phyloP scores from a whole-genome alignment of 2,329 filamentous ascomycete genomes.

The Colletotrichum somersetense region DNA sequence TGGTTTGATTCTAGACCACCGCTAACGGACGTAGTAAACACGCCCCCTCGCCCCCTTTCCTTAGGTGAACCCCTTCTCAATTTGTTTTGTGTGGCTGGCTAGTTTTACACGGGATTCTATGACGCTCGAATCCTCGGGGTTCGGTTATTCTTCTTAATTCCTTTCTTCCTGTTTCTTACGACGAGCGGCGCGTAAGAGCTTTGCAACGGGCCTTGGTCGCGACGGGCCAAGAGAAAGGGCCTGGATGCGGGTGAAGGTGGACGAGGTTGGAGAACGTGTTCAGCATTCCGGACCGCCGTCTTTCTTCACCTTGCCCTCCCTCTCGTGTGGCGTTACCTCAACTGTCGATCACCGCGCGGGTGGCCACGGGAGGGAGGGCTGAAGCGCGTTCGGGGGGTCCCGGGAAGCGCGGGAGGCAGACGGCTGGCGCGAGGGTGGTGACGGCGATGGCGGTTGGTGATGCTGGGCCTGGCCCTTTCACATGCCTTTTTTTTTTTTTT shows the following conservation, averaged over 20 bases:
- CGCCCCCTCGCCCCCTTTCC: not conserved
- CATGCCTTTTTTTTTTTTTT: not conserved
- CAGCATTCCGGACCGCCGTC: not conserved
- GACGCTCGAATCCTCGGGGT: not conserved
- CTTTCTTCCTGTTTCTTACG: not conserved
- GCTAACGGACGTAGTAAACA: not conserved
- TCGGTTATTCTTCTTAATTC: not conserved
- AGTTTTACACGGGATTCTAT: slow-evolving; percentile 7
- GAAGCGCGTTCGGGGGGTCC: slow-evolving; percentile 14
- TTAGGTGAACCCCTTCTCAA: not conserved
- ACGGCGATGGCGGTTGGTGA: not conserved
- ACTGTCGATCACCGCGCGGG: slow-evolving; percentile 18
- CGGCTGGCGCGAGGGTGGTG: slow-evolving; percentile 10
- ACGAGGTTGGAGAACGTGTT: not conserved
- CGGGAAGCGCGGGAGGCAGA: slow-evolving; percentile 19
- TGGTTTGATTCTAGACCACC: not conserved
- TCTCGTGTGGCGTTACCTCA: slow-evolving; percentile 10
- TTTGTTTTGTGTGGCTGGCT: not conserved
- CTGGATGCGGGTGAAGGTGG: not conserved
- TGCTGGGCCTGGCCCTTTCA: slow-evolving; percentile 4
- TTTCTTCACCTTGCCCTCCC: not conserved
- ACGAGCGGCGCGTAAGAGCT: not conserved
- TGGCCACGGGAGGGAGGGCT: slow-evolving; percentile 28
- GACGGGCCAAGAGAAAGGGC: not conserved
- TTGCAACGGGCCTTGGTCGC: not conserved